These are phyloP conservation scores for Schizochytrium sp. DNA, from an alignment of 108 stramenopile species.

Conservation along the genomic window DNA sequence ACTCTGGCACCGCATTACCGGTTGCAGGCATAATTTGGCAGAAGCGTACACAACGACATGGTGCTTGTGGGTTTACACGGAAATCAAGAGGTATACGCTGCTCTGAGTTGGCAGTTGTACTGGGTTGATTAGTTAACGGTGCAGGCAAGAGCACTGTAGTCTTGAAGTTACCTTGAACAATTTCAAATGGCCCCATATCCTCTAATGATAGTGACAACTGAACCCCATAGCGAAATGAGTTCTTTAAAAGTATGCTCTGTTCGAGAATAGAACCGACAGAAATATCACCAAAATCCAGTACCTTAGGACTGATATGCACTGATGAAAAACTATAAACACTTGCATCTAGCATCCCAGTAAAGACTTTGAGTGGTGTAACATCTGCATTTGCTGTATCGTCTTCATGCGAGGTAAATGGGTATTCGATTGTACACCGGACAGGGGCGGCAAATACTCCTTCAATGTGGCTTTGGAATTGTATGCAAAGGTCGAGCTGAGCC, in stretches of 20 bases:
- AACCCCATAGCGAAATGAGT: background rate
- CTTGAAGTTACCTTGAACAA: background rate
- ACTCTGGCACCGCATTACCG: background rate
- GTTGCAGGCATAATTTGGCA: background rate
- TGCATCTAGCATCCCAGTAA: conserved; percentile 36
- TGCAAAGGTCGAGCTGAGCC: background rate
- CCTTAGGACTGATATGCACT: background rate
- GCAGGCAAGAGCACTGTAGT: background rate
- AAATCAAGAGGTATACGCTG: background rate
- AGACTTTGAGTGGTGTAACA: background rate
- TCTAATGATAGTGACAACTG: background rate
- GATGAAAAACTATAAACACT: background rate
- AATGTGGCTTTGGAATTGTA: background rate
- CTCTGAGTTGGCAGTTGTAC: too few species aligned
- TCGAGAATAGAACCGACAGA: background rate
- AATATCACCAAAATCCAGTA: conserved; percentile 7
- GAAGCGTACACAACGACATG: background rate
- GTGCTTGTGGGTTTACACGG: background rate
- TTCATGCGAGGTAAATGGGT: background rate
- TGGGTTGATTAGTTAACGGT: background rate
- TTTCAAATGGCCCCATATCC: background rate
- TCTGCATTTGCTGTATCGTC: background rate
- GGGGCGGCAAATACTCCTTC: conserved; percentile 6
- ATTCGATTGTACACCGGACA: background rate
- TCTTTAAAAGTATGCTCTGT: background rate